Conservation (phyloP, 345 rosid genomes). For the Euphorbia peplus region DNA sequence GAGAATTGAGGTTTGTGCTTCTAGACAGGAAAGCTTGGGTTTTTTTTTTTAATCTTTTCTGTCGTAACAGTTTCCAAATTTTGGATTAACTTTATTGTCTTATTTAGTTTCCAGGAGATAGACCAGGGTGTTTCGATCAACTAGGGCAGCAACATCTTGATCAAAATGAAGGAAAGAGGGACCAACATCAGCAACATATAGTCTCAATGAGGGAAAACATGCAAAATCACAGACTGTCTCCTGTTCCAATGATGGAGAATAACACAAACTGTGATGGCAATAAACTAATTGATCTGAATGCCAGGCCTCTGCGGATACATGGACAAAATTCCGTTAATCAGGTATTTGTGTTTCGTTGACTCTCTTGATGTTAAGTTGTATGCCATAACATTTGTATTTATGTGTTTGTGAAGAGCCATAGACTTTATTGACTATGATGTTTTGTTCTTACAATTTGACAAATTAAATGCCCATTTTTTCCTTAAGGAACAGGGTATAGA, state of each 20-base stretch:
- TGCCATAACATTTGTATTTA: not conserved
- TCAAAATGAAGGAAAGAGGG: slow-evolving; percentile 37
- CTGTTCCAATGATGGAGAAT: slow-evolving; percentile 29
- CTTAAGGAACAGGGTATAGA: slow-evolving; percentile 48
- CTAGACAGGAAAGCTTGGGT: slow-evolving; percentile 3
- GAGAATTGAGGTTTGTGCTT: slow-evolving; percentile 69
- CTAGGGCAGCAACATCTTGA: slow-evolving; percentile 29
- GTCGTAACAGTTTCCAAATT: slow-evolving; percentile 7
- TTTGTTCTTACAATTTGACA: not conserved
- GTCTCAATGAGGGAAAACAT: slow-evolving; percentile 34
- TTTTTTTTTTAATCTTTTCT: slow-evolving; percentile 18
- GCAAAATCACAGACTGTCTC: slow-evolving; percentile 45
- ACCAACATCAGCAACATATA: slow-evolving; percentile 34
- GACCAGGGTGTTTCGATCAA: slow-evolving; percentile 46
- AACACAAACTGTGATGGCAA: slow-evolving; percentile 45
- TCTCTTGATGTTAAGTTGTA: slow-evolving; percentile 2
- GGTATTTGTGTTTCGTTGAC: slow-evolving; percentile 30
- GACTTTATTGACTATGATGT: not conserved
- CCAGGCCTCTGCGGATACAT: slow-evolving; percentile 57
- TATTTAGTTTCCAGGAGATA: slow-evolving; percentile 77
- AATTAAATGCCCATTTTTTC: slow-evolving; percentile 1
- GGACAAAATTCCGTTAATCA: slow-evolving; percentile 52
- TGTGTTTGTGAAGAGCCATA: slow-evolving; percentile 10
- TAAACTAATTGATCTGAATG: slow-evolving; percentile 62
- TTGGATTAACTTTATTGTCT: slow-evolving; percentile 16